phyloP scores from a whole-genome alignment of 83 land plant species.

The Picea engelmannii region DNA sequence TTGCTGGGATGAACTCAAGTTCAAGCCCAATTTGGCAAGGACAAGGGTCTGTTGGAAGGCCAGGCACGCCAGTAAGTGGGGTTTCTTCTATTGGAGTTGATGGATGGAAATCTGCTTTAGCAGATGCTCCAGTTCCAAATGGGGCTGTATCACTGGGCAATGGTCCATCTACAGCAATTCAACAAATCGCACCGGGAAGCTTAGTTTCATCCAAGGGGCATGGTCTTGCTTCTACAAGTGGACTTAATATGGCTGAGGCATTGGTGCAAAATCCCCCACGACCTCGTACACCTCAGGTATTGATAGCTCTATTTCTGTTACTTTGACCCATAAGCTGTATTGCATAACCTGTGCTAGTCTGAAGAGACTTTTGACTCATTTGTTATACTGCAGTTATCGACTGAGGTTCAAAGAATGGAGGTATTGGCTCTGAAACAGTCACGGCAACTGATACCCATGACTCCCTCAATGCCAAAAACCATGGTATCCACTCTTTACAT shows the following conservation, averaged over 20 bases:
- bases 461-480: slow-evolving; percentile 53
- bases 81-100: slow-evolving; percentile 41
- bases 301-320: background rate
- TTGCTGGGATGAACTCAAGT: slow-evolving; percentile 9
- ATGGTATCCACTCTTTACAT: slow-evolving; percentile 27
- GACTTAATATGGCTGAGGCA: slow-evolving; percentile 81
- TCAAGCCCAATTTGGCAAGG: slow-evolving; percentile 13
- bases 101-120: slow-evolving; percentile 66
- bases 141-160: slow-evolving; percentile 21
- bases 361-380: background rate
- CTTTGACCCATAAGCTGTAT: background rate
- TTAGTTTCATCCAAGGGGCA: slow-evolving; percentile 8
- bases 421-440: slow-evolving; percentile 60
- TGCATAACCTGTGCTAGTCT: background rate
- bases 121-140: slow-evolving; percentile 45
- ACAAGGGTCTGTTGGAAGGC: background rate
- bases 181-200: slow-evolving; percentile 19
- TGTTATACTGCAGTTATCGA: slow-evolving; percentile 36
- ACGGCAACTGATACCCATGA: slow-evolving; percentile 56
- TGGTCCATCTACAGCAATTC: slow-evolving; percentile 10
- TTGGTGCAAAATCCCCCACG: slow-evolving; percentile 57
- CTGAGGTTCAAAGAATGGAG: slow-evolving; percentile 56
- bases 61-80: slow-evolving; percentile 33
- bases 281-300: slow-evolving; percentile 62
- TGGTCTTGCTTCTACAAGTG: slow-evolving; percentile 14